phyloP scores from a whole-genome alignment of 73 alveolate genomes.

The Paramecium tetraurelia region DNA sequence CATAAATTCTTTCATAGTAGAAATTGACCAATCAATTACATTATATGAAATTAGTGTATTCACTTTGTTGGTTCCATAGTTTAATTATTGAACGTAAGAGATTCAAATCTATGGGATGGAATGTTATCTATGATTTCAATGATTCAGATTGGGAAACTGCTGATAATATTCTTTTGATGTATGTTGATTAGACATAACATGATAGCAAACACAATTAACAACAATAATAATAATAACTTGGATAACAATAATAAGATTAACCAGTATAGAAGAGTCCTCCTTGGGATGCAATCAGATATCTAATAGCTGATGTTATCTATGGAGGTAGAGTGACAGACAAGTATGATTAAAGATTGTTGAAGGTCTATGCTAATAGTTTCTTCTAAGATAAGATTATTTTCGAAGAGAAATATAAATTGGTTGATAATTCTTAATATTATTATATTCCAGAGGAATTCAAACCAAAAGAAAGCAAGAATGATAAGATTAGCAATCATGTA shows the following conservation, averaged over 20 bases:
- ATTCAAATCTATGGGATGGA: slow-evolving; percentile 99
- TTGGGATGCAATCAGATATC: slow-evolving; percentile 72
- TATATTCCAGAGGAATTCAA: slow-evolving; percentile 71
- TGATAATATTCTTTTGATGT: slow-evolving; percentile 97
- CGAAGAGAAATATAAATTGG: slow-evolving; percentile 71
- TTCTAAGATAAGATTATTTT: slow-evolving; percentile 80
- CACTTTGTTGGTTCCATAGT: slow-evolving; percentile 65
- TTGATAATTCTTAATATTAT: slow-evolving; percentile 56
- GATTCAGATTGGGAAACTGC: slow-evolving; percentile 99
- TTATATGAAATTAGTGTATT: slow-evolving; percentile 56
- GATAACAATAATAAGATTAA: slow-evolving; percentile 1
- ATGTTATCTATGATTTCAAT: slow-evolving; percentile 98
- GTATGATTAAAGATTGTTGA: slow-evolving; percentile 91
- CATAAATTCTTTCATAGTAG: neutral
- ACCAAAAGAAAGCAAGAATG: slow-evolving; percentile 52
- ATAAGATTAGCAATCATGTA: slow-evolving; percentile 50
- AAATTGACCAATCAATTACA: slow-evolving; percentile 34
- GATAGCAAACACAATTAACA: neutral
- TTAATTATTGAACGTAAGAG: slow-evolving; percentile 73
- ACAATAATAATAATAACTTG: neutral
- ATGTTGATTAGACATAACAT: slow-evolving; percentile 74
- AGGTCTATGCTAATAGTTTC: slow-evolving; percentile 83
- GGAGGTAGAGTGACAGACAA: slow-evolving; percentile 99
- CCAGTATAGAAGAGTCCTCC: slow-evolving; percentile 41
- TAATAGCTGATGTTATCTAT: slow-evolving; percentile 94